These are phyloP conservation scores for Neurospora terricola DNA, from an alignment of 495 filamentous ascomycete species.

Conservation along the genomic window DNA sequence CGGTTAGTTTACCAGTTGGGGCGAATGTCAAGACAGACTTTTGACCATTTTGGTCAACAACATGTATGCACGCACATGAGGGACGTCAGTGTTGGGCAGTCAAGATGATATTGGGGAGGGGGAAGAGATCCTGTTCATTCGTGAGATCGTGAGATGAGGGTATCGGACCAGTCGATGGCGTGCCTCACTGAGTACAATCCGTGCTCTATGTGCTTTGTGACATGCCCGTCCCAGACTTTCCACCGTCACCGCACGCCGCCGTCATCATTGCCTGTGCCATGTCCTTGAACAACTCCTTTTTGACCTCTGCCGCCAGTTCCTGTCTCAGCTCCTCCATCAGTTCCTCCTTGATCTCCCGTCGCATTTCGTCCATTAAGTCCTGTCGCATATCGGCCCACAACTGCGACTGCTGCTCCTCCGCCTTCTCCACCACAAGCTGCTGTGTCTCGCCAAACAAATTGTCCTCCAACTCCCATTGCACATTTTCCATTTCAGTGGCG, in stretches of 20 bases:
- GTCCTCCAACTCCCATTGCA: constrained; percentile 1
- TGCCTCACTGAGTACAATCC: not conserved
- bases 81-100: not conserved
- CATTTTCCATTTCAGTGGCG: not conserved
- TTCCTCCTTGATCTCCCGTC: not conserved
- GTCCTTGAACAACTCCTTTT: constrained; percentile 1
- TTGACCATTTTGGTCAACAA: not conserved
- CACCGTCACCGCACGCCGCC: not conserved
- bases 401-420: not conserved
- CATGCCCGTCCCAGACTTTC: not conserved
- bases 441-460: not conserved
- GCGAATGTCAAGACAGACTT: too few species aligned
- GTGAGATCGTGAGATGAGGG: not conserved
- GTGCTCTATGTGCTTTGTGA: not conserved
- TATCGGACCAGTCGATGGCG: not conserved
- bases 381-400: not conserved
- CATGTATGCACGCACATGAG: not conserved
- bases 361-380: not conserved
- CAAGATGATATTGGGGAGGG: not conserved
- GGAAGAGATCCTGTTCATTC: not conserved
- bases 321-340: not conserved
- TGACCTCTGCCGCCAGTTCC: constrained; percentile 3
- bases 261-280: constrained; percentile 8
- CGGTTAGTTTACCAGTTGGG: too few species aligned
- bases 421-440: not conserved